Evolutionary conservation across 495 filamentous ascomycete genomes (phyloP).

Genomic region (Aspergillus haitiensis): DNA sequence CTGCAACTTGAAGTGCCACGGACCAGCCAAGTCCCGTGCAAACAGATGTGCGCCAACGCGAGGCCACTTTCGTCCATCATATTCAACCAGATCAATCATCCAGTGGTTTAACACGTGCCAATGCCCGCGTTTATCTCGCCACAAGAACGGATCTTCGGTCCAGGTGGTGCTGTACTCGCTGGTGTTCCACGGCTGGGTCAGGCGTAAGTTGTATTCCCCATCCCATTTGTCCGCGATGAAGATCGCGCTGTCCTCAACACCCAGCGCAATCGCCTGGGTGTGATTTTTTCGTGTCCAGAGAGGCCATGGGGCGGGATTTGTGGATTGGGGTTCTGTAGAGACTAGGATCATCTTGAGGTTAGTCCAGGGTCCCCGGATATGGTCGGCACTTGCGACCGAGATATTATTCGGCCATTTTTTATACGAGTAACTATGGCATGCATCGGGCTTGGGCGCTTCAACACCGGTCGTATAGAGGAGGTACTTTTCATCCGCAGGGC

Average conservation of each 20-base stretch:
- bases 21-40: constrained; percentile 35
- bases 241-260: constrained; percentile 12
- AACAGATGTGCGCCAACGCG: constrained; percentile 40
- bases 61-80: constrained; percentile 30
- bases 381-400: constrained; percentile 14
- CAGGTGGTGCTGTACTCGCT: constrained; percentile 10
- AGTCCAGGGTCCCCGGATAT: constrained; percentile 4
- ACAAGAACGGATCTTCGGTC: constrained; percentile 43
- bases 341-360: not conserved
- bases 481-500: constrained; percentile 32
- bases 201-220: constrained; percentile 20
- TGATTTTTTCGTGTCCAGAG: constrained; percentile 12
- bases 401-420: constrained; percentile 17
- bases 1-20: constrained; percentile 40
- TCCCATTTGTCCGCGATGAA: constrained; percentile 16
- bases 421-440: constrained; percentile 11
- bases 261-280: constrained; percentile 8
- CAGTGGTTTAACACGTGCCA: constrained; percentile 42
- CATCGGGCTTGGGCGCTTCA: not conserved
- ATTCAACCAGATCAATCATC: constrained; percentile 34
- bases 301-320: constrained; percentile 20
- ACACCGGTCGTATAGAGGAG: constrained; percentile 42
- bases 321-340: constrained; percentile 10
- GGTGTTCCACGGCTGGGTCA: constrained; percentile 16
- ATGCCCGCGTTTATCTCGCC: constrained; percentile 43